Base-by-base conservation (phyloP, 495 filamentous ascomycete species). In the Podospora bellae-mahoneyi region DNA sequence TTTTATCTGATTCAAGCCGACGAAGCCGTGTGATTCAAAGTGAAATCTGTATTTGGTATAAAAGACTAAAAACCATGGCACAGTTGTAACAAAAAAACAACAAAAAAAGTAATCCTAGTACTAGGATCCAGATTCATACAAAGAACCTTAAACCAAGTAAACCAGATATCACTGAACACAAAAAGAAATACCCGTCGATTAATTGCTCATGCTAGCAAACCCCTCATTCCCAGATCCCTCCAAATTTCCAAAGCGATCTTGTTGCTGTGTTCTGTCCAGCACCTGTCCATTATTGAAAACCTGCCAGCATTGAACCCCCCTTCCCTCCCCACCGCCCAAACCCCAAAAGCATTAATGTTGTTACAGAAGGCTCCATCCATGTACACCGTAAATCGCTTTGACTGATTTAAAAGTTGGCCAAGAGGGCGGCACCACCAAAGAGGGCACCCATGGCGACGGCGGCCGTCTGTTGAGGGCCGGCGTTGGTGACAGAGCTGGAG, bases 361-460 rank as follows among this genome's bases (percentile, higher is more conserved):
- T 48, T 48, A 48, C 39, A 48, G 39, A 48, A 48, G 39, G 39
- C 39, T 48, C 39, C 39, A 48, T 48, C 39, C 39, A 48, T 48
- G 39, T 48, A 48, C 39, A 48, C 39, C 39, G 39, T 48, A 10
- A 16, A 18, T 48, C 39, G 13, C 7, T 48, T 48, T 48, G 13
- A 68, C 7, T 2, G 23, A 5, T 61, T 74, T 69, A 78, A 28
- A 78, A 18, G 62, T 75, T 71, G 18, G 64, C 77, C 56, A 76
- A 19, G 16, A 78, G 66, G 7, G 73, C 78, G 16, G 71, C 76
- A 66, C 73, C 78, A 18, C 79, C 80, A 15, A 80, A 71, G 13
- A 82, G 66, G 39, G 74, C 78, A 30, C 76, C 80, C 13, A 79
- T 44, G 13, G 72, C 80, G 9, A 81, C 58, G 28, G 75, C 79